Base-by-base conservation (phyloP, 345 rosid genomes). In the Aquilaria malaccensis region DNA sequence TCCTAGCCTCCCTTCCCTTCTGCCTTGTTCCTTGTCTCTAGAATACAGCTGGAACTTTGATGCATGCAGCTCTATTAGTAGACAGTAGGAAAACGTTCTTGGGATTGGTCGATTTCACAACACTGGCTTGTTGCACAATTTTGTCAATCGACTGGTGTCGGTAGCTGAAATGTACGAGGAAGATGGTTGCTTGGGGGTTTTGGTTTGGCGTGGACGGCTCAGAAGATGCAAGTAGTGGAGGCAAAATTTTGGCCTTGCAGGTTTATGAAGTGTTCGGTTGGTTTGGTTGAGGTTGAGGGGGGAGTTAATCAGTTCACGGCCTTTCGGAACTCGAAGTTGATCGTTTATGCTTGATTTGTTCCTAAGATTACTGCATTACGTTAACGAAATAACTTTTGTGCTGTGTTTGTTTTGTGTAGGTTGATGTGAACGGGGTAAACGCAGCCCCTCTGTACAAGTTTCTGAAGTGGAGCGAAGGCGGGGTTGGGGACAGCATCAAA, bases 371-470 rank as follows among this genome's bases (percentile, higher is more conserved):
- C 15, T 15, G 15, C 15, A 15, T 15, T 15, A 15, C 15, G n/a
- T n/a, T n/a, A 52, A 30, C 5, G 22, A 10, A 6, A 3, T 43
- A 31, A 13, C 9, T 33, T 6, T 15, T 6, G 14, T 4, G 10
- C 22, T 49, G 62, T 62, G 47, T 49, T 62, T 64, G 2, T 22
- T 22, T 22, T 22, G 22, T 3, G 43, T 9, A 91, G 97, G 84
- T 88, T 62, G 86, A 88, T 65, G 97, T 91, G 70, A 91, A 91
- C 62, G 97, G 97, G 13, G 71, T 79, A 9, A 80, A 54, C 0
- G 85, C 94, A 43, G 85, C 81, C 45, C 96, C 97, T 13, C 14
- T 91, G 56, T 91, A 85, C 86, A 88, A 91, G 80, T 80, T 74
- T 74, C 73, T 91, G 70, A 91, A 84, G 78, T 76, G 87, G 3